Evolutionary conservation across 2,329 filamentous ascomycete genomes (phyloP), one percentile per base, ranked within the genome.

Genomic region (Penicillium sp.): DNA sequence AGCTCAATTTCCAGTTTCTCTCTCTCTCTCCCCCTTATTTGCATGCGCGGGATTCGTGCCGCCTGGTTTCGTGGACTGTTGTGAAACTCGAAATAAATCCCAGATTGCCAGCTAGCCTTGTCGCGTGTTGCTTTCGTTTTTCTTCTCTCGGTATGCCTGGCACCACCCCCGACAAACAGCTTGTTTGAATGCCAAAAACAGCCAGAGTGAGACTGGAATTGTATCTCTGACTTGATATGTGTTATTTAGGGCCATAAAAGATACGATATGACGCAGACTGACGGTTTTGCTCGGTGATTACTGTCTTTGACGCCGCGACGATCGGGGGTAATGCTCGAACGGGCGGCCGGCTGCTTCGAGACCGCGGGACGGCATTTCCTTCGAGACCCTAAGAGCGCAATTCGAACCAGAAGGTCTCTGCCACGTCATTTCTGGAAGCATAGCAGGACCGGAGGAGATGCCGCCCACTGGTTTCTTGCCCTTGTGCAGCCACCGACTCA

Each of bases 311-410:
- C 43, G 39, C 51, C 52, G 53, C 50, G 53, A 57, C 50, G 47
- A 47, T 54, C 45, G 51, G 49, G 62, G 66, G 71, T 66, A 60
- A 75, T 75, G 72, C 70, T 75, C 58, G 72, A 75, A 70, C 70
- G 72, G 58, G 67, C 71, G 53, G 64, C 68, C 45, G 64, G 69
- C 64, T 72, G 67, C 58, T 63, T 74, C 59, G 71, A 75, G 60
- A 70, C 63, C 63, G 71, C 70, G 56, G 69, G 70, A 54, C 64
- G 70, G 60, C 65, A 66, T 63, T 57, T 73, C 47, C 57, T 71
- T 46, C 64, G 63, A 48, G 63, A 67, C 47, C 52, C 66, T 37
- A 64, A 65, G 44, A 56, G 58, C 39, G 58, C 60, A n/a, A 50
- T 70, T 51, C 63, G 67, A 48, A 59, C 56, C 35, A 54, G 51